Evolutionary conservation across 2,329 filamentous ascomycete genomes (phyloP).

Genomic region (Orbilia javanica): DNA sequence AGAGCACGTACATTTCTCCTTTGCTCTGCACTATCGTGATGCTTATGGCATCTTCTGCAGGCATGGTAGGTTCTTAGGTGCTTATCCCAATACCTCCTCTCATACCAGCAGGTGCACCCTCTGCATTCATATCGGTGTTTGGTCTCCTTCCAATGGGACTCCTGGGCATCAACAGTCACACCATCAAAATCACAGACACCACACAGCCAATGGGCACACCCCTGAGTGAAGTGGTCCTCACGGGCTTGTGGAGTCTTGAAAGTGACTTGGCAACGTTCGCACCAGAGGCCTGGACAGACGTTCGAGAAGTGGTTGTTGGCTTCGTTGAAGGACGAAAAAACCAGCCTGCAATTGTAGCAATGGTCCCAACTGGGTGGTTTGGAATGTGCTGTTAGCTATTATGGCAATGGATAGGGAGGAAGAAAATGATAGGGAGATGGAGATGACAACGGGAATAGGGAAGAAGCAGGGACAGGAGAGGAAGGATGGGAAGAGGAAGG

Average conservation of each 20-base stretch:
- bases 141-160: conserved; percentile 42
- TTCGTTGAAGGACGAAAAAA: conserved; percentile 10
- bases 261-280: conserved; percentile 26
- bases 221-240: conserved; percentile 39
- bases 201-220: conserved; percentile 41
- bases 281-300: conserved; percentile 30
- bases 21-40: conserved; percentile 19
- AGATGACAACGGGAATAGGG: no score
- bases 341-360: conserved; percentile 24
- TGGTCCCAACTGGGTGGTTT: conserved; percentile 18
- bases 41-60: conserved; percentile 32
- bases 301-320: conserved; percentile 26
- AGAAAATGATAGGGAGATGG: no score
- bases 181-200: conserved; percentile 41
- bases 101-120: conserved; percentile 40
- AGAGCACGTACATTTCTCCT: conserved; percentile 11
- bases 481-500: background rate
- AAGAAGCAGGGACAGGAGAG: no score
- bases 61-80: conserved; percentile 26
- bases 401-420: no score
- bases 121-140: conserved; percentile 34
- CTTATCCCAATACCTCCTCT: conserved; percentile 26
- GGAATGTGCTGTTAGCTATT: no score
- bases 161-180: conserved; percentile 20
- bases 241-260: conserved; percentile 33